phyloP scores from a whole-genome alignment of 805 yeast genomes.

The Saccharomycopsis selenospora region DNA sequence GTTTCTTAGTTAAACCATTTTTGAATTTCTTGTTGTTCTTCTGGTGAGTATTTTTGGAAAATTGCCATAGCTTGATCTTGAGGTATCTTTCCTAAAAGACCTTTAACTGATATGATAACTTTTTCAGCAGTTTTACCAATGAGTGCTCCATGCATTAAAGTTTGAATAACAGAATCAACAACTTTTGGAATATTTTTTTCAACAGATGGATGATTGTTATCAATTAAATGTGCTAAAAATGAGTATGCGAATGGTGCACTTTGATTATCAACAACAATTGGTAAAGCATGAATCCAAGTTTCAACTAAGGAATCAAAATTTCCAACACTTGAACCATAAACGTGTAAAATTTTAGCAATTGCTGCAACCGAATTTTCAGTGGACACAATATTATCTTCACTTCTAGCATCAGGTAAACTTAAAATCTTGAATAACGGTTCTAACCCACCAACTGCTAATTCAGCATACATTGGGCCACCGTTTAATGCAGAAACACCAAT shows the following conservation, averaged over 20 bases:
- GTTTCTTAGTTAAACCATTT: slow-evolving; percentile 47
- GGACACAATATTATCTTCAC: slow-evolving; percentile 78
- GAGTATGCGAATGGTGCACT: slow-evolving; percentile 82
- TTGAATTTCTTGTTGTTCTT: slow-evolving; percentile 52
- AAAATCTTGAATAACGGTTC: slow-evolving; percentile 69
- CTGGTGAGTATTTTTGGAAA: slow-evolving; percentile 55
- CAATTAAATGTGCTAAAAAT: slow-evolving; percentile 66
- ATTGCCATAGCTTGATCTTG: slow-evolving; percentile 60
- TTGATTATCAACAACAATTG: slow-evolving; percentile 75
- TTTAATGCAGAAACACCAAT: slow-evolving; percentile 82
- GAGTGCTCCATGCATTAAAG: slow-evolving; percentile 59
- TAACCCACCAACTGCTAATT: slow-evolving; percentile 60
- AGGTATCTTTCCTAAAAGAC: slow-evolving; percentile 56
- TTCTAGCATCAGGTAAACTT: slow-evolving; percentile 70
- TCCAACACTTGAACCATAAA: slow-evolving; percentile 51
- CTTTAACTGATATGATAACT: slow-evolving; percentile 55
- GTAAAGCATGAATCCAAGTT: slow-evolving; percentile 78
- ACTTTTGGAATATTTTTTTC: slow-evolving; percentile 49
- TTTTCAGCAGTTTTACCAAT: slow-evolving; percentile 65
- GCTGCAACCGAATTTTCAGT: slow-evolving; percentile 82
- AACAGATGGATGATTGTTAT: slow-evolving; percentile 55
- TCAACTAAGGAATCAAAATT: slow-evolving; percentile 54
- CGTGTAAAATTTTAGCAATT: slow-evolving; percentile 73
- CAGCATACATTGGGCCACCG: slow-evolving; percentile 59
- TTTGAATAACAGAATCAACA: slow-evolving; percentile 65